phyloP scores from a whole-genome alignment of 2,329 filamentous ascomycete genomes.

The Penicillium rolfsii region DNA sequence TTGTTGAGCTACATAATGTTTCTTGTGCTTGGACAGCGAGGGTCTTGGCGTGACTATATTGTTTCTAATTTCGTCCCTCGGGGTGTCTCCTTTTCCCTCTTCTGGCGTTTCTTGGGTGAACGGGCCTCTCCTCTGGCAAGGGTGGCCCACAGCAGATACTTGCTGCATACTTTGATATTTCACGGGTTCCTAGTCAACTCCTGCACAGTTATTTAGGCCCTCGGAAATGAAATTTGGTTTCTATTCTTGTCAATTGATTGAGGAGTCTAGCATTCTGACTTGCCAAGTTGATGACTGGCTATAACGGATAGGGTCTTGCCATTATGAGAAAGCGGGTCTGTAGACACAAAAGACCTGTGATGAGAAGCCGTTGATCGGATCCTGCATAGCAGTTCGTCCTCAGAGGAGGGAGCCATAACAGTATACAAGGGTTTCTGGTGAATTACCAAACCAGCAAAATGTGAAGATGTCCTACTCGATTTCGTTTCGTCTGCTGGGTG shows the following conservation, averaged over 20 bases:
- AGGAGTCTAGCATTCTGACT: not conserved
- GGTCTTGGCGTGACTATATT: constrained; percentile 21
- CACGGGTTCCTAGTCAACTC: constrained; percentile 8
- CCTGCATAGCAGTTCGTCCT: not conserved
- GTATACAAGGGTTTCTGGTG: not conserved
- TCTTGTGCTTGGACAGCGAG: constrained; percentile 25
- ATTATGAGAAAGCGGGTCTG: not conserved
- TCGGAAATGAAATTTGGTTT: constrained; percentile 4
- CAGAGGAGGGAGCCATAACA: not conserved
- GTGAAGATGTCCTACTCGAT: not conserved
- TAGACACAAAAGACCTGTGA: not conserved
- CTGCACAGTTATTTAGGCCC: constrained; percentile 13
- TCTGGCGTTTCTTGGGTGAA: constrained; percentile 15
- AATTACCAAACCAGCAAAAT: not conserved
- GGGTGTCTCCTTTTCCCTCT: not conserved
- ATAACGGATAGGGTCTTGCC: not conserved
- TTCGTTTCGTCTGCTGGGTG: not conserved
- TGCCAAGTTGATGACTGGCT: not conserved
- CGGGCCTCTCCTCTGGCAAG: constrained; percentile 15
- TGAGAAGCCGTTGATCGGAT: not conserved
- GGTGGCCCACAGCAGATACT: constrained; percentile 1
- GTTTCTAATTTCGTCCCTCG: constrained; percentile 5
- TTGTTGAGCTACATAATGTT: not conserved
- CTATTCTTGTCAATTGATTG: constrained; percentile 5
- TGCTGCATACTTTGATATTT: constrained; percentile 13